A percentile compares a stretch with the other conserved stretches of the same genome.
These are phyloP conservation scores for Aegilops bicornis DNA, from an alignment of 176 grass and related monocot species.

Conservation along the genomic window DNA sequence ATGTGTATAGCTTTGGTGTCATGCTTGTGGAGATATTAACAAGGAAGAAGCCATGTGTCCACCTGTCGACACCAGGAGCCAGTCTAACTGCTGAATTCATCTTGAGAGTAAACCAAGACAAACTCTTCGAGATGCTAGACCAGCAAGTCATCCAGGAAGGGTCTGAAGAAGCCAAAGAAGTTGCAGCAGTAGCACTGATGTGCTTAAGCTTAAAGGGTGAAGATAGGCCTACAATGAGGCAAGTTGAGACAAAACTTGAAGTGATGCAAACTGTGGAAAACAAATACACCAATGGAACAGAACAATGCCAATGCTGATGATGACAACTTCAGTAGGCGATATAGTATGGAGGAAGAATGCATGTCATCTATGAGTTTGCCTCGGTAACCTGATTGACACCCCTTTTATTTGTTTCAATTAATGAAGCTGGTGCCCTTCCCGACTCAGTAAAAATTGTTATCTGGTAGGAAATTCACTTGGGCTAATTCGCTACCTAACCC, in stretches of 20 bases:
- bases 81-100: conserved; percentile 25
- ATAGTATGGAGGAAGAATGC: conserved; percentile 30
- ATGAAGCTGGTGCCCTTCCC: neutral
- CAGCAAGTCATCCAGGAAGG: conserved; percentile 15
- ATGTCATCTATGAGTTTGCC: conserved; percentile 29
- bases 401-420: neutral
- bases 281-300: neutral
- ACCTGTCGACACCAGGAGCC: neutral
- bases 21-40: conserved; percentile 54
- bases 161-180: neutral
- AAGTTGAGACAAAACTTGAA: conserved; percentile 31
- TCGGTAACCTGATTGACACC: neutral
- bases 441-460: neutral
- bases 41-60: conserved; percentile 16
- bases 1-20: conserved; percentile 49
- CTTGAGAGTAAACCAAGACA: conserved; percentile 3
- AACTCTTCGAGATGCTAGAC: conserved; percentile 19
- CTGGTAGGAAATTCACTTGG: too few species aligned
- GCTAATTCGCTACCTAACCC: too few species aligned
- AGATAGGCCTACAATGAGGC: neutral
- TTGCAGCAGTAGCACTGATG: conserved; percentile 27
- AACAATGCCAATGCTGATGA: neutral
- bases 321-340: conserved; percentile 15
- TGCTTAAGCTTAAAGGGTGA: conserved; percentile 28
- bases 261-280: neutral